Evolutionary conservation across 2,329 filamentous ascomycete species (phyloP).

Genomic region (Ramularia collo-cygni): DNA sequence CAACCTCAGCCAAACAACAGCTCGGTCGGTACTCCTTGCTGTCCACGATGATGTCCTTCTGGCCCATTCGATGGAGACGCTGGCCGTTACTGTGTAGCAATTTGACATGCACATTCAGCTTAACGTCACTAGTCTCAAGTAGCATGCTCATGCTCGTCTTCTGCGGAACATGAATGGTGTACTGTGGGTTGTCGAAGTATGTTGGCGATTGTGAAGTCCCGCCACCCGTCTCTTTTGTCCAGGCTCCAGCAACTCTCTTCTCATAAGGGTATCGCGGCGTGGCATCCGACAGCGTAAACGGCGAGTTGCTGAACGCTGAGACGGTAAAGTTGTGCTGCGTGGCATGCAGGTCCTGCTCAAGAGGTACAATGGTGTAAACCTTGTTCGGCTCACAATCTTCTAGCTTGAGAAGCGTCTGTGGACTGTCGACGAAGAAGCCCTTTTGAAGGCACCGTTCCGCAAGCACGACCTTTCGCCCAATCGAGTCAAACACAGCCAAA

Average conservation of each 20-base stretch:
- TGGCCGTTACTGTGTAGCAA: slow-evolving; percentile 70
- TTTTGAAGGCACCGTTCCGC: slow-evolving; percentile 65
- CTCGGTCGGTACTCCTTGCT: slow-evolving; percentile 85
- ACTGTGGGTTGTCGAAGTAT: slow-evolving; percentile 87
- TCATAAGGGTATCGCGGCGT: slow-evolving; percentile 53
- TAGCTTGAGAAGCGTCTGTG: slow-evolving; percentile 78
- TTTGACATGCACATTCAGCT: slow-evolving; percentile 76
- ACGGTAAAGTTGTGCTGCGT: slow-evolving; percentile 78
- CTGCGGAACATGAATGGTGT: slow-evolving; percentile 54
- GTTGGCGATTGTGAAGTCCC: slow-evolving; percentile 70
- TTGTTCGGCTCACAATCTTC: slow-evolving; percentile 51
- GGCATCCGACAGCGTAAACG: slow-evolving; percentile 57
- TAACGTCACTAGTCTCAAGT: slow-evolving; percentile 59
- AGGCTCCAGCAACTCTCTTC: slow-evolving; percentile 56
- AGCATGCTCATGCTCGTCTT: slow-evolving; percentile 63
- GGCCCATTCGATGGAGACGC: slow-evolving; percentile 61
- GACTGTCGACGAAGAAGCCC: slow-evolving; percentile 86
- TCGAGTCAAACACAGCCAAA: slow-evolving; percentile 68
- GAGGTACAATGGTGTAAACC: slow-evolving; percentile 60
- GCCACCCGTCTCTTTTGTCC: slow-evolving; percentile 74
- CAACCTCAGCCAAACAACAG: slow-evolving; percentile 62
- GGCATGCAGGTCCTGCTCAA: slow-evolving; percentile 70
- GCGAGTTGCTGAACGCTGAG: slow-evolving; percentile 65
- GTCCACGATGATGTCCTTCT: slow-evolving; percentile 71
- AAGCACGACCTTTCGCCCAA: slow-evolving; percentile 66